These are phyloP conservation scores for Tetraselmis striata DNA, from an alignment of 139 green algal genomes.

Conservation along the genomic window DNA sequence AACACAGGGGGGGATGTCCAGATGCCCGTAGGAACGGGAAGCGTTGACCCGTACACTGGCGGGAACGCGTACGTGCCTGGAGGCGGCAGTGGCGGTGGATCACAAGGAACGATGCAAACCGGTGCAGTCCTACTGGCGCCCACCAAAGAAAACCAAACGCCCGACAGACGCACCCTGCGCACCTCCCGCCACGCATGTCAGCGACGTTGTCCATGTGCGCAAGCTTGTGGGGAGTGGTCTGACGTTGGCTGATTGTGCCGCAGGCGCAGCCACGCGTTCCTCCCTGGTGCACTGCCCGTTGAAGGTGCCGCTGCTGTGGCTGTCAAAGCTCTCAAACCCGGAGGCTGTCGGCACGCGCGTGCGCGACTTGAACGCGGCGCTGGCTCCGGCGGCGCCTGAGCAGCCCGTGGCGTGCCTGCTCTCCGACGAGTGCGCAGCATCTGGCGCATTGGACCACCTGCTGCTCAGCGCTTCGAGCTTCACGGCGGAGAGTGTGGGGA, in stretches of 20 bases:
- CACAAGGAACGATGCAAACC: background rate
- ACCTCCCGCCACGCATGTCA: too few relatives aligned
- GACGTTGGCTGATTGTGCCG: too few relatives aligned
- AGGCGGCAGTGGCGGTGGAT: background rate
- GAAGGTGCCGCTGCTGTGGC: background rate
- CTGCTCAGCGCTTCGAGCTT: background rate
- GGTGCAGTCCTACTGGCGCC: too few relatives aligned
- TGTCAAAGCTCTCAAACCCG: slow-evolving; percentile 21
- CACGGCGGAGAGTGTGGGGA: too few relatives aligned
- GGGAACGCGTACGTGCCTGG: slow-evolving; percentile 28
- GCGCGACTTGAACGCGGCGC: slow-evolving; percentile 20
- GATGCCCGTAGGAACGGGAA: slow-evolving; percentile 2
- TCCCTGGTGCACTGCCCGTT: slow-evolving; percentile 24
- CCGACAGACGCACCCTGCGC: too few relatives aligned
- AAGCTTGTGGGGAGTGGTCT: too few relatives aligned
- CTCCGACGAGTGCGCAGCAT: background rate
- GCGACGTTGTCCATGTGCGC: too few relatives aligned
- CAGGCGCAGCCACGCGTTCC: too few relatives aligned
- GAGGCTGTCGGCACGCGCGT: slow-evolving; percentile 41
- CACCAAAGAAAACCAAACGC: too few relatives aligned
- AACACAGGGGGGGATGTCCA: slow-evolving; percentile 46
- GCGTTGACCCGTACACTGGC: slow-evolving; percentile 58
- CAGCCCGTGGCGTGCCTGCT: slow-evolving; percentile 6
- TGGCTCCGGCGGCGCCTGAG: background rate
- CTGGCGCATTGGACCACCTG: slow-evolving; percentile 2